Evolutionary conservation across 2,329 filamentous ascomycete genomes (phyloP).

Genomic region (Sporothrix sp.): DNA sequence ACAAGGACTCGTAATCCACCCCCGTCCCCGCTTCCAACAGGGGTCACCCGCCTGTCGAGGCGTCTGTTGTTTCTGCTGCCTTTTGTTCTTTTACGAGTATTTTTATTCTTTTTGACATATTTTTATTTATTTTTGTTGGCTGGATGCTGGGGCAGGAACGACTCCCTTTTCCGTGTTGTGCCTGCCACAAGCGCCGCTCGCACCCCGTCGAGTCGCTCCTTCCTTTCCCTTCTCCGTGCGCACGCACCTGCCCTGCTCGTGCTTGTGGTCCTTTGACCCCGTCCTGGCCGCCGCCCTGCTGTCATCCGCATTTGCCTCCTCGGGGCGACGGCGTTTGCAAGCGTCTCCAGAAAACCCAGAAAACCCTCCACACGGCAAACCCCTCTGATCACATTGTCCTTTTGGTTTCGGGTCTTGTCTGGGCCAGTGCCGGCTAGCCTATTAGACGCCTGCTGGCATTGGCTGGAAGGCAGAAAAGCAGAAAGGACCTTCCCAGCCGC

Average conservation of each 20-base stretch:
- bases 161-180: no score
- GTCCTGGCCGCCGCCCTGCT: background rate
- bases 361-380: slow-evolving; percentile 1
- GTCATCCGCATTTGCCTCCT: background rate
- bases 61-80: background rate
- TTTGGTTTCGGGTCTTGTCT: background rate
- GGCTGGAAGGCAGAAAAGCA: slow-evolving; percentile 7
- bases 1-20: no score
- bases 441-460: slow-evolving; percentile 10
- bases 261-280: background rate
- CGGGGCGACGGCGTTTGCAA: slow-evolving; percentile 5
- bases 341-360: background rate
- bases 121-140: no score
- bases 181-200: background rate
- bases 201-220: background rate
- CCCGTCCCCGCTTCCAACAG: slow-evolving; percentile 16
- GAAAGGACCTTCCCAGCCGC: slow-evolving; percentile 4
- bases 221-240: background rate
- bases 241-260: background rate
- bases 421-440: slow-evolving; percentile 5
- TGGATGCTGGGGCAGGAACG: no score
- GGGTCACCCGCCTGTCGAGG: slow-evolving; percentile 9
- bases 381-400: slow-evolving; percentile 6
- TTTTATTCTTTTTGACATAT: no score
- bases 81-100: no score